Evolutionary conservation across 495 filamentous ascomycete genomes (phyloP), one percentile per base, ranked within the genome.

Genomic region (Penicillium alfredii): DNA sequence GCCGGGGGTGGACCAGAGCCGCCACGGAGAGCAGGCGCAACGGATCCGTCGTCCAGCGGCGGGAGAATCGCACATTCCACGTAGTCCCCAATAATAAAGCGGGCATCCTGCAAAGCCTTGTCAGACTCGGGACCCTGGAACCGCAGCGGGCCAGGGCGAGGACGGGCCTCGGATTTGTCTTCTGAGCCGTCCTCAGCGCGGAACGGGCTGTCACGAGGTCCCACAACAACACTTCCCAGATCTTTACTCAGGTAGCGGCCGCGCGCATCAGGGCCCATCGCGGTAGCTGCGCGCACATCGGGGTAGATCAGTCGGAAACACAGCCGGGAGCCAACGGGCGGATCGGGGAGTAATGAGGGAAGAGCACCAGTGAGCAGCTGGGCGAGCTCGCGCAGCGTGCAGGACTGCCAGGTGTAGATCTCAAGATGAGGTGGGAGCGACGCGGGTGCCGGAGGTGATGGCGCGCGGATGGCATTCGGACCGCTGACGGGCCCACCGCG

Each of bases 41-140:
- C 79, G n/a, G 72, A 72, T 0, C 87, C 88, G 51, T 88, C 81
- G 27, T 72, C 63, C 52, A 80, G 58, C 10, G 90, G 86, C 27
- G 83, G 79, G 14, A 88, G 60, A 30, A 97, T 80, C 2, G 86
- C 83, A 54, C 82, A 86, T 38, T 78, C 78, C 14, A 97, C 72
- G 54, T 81, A 95, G 62, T 95, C 90, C 0, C 90, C 92, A 40
- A 89, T 80, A 18, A 96, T 81, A 47, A 95, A 94, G 16, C 77
- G 69, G 21, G 73, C 77, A 27, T 93, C 86, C 30, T 64, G 62
- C 25, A 96, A 61, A 27, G 83, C 85, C 63, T 81, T 89, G 7
- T 80, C 74, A 26, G 73, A 71, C n/a, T 80, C 78, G 8, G 69
- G 70, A n/a, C 62, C 68, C 17, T 74, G 60, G 30, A 59, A 47